Evolutionary conservation across 208 protist species (phyloP), one percentile per base, ranked within the genome.

Genomic region (Crithidia fasciculata): DNA sequence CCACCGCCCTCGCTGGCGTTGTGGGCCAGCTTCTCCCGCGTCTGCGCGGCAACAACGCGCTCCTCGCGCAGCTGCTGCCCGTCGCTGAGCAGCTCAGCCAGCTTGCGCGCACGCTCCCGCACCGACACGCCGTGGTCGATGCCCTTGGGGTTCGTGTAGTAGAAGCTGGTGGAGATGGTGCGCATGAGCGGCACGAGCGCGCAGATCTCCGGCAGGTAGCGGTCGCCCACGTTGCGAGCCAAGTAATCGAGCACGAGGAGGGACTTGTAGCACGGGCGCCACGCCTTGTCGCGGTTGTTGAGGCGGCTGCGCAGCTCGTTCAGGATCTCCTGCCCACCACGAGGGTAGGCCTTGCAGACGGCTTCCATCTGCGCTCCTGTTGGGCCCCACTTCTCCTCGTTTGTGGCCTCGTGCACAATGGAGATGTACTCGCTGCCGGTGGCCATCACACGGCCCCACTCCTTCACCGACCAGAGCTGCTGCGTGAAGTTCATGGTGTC

Each of bases 321-420:
- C 84, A 97, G 84, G 56, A 97, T 95, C 18, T 89, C 83, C 59
- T 71, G 13, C 40, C 81, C 72, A 36, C 86, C 85, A 56, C 81
- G 78, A n/a, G 84, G 60, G 74, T 92, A 96, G 47, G 74, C 84
- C 54, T 79, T 78, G 79, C 86, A 92, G 28, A 97, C 84, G 8
- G 84, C 76, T 39, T 97, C 92, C 92, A 97, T 97, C 81, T 97
- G 92, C 36, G 84, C 63, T 0, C 92, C 92, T 0, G 92, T 97
- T 18, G 92, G 92, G 8, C 92, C 92, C 90, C 92, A 97, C 69
- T 92, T 92, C 15, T 97, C 92, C 69, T 95, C 88, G 72, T 94
- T 97, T 36, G 90, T 95, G 36, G 92, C 92, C 41, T 86, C 83
- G 76, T 95, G 90, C 28, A 95, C 84, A 41, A 94, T 74, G 39